phyloP scores from a whole-genome alignment of 2,329 filamentous ascomycete species.

The Meredithiella fracta region DNA sequence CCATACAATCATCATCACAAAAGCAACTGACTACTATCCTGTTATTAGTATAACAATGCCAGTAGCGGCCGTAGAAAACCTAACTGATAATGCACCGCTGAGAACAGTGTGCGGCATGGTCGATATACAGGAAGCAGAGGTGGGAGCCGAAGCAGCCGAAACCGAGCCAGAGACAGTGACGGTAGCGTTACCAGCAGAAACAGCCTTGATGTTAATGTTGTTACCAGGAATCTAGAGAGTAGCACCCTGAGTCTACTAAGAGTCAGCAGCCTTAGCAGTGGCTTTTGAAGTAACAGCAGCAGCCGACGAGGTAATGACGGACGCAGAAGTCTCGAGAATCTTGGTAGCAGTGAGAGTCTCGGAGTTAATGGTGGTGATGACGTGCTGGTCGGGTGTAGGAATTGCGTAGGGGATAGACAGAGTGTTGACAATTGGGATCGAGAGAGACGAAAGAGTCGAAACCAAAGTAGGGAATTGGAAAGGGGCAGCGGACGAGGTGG shows the following conservation, averaged over 20 bases:
- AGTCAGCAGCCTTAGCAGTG: not conserved
- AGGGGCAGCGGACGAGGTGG: not conserved
- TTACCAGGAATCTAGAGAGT: not conserved
- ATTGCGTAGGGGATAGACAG: slow-evolving; percentile 2
- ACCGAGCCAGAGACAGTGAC: not conserved
- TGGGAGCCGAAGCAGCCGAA: too few relatives aligned
- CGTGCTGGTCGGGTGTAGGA: not conserved
- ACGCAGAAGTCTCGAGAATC: not conserved
- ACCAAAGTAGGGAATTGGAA: slow-evolving; percentile 11
- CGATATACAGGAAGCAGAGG: not conserved
- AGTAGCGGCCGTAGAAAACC: not conserved
- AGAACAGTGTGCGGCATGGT: not conserved
- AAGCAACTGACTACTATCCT: too few relatives aligned
- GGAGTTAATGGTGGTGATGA: not conserved
- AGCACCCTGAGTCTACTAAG: not conserved
- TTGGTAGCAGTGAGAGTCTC: not conserved
- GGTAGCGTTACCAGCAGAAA: not conserved
- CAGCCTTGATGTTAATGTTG: not conserved
- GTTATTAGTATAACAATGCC: not conserved
- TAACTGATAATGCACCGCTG: slow-evolving; percentile 2
- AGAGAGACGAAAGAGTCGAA: slow-evolving; percentile 1
- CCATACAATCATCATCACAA: not conserved
- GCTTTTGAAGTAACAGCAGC: too few relatives aligned
- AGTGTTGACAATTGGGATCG: slow-evolving; percentile 11
- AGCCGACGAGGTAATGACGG: not conserved